Base-by-base conservation (phyloP, 345 rosid genomes). In the Hibiscus syriacus region DNA sequence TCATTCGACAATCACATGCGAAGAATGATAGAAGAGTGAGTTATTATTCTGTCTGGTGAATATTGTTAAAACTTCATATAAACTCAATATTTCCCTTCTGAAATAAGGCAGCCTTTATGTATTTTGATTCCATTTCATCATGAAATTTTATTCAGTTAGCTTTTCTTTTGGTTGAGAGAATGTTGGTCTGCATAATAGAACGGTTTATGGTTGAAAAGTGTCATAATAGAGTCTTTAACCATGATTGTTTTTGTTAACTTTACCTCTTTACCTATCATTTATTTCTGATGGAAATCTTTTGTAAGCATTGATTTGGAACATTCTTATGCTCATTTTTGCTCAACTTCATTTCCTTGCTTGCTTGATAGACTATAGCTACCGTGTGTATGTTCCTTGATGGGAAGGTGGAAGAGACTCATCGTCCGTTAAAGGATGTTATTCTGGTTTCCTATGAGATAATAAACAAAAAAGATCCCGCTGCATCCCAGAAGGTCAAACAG, bases 331-430 rank as follows among this genome's bases (percentile, higher is more conserved):
- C 39, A 12, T 38, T 38, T 1, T 55, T 29, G 55, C 41, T 59
- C 12, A 48, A 54, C 32, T 41, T 52, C 6, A 43, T 26, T 43
- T 22, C 6, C 34, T 17, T 64, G 43, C 34, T 17, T 64, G 43
- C 55, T 68, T 63, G 55, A 23, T 83, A 94, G 99, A 89, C 89
- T 10, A 84, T 94, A 53, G 99, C 95, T 46, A 91, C 97, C 11
- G 96, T 89, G 46, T 94, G 99, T 80, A 91, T 91, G 99, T 94
- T 94, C 76, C 95, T 94, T 70, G 96, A 97, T 55, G 99, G 97
- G 78, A 94, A 91, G 83, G 99, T 94, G 41, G 97, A 94, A 70
- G 99, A 91, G 88, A 94, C 99, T 72, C 96, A 97, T 25, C 92
- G 97, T 70, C 97, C 95, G 12, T 67, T 91, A 58, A 91, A 89